Evolutionary conservation across 2,329 filamentous ascomycete genomes (phyloP), one percentile per base, ranked within the genome.

Genomic region (Pseudogymnoascus sp.): DNA sequence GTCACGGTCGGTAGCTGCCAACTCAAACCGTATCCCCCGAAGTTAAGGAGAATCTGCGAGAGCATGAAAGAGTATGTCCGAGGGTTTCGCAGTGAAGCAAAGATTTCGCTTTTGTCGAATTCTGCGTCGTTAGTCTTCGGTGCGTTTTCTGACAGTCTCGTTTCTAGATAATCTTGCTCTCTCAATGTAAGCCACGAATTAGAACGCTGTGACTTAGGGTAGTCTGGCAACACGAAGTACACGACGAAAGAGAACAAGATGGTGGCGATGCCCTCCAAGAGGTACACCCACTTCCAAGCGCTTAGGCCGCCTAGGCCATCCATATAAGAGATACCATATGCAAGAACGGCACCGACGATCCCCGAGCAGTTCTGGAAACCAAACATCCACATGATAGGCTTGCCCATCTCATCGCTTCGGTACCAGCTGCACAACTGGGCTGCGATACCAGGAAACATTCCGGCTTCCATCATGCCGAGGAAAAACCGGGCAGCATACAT

Each of bases 211-310:
- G 73, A 76, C 64, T 78, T 78, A 4, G 78, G 78, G 61, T 77
- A 79, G 64, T 80, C 78, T 0, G 78, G 78, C 1, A 80, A 71
- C 14, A 75, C 71, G 28, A 72, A 69, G 66, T 70, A 79, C 1
- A 79, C 72, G 12, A 75, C 69, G 5, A 65, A 69, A 16, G 73
- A 71, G 66, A 78, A 77, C 16, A 78, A 56, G 11, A 79, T 75
- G 0, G 78, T 79, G 5, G 70, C 67, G 9, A 79, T 63, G 2
- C 78, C 78, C 66, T 80, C 78, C 1, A 80, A 70, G 11, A 80
- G 69, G 63, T 77, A 80, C 1, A 80, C 74, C 77, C 86, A 89
- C 65, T 84, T 78, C 86, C 86, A 89, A 37, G 76, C 80, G 23
- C 74, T 75, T 43, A 84, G 74, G 0, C 79, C 79, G 3, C 74